A percentile compares a stretch with the other conserved stretches of the same genome.
Conservation (phyloP, 108 stramenopile species). For the Stephanodiscus triporus region DNA sequence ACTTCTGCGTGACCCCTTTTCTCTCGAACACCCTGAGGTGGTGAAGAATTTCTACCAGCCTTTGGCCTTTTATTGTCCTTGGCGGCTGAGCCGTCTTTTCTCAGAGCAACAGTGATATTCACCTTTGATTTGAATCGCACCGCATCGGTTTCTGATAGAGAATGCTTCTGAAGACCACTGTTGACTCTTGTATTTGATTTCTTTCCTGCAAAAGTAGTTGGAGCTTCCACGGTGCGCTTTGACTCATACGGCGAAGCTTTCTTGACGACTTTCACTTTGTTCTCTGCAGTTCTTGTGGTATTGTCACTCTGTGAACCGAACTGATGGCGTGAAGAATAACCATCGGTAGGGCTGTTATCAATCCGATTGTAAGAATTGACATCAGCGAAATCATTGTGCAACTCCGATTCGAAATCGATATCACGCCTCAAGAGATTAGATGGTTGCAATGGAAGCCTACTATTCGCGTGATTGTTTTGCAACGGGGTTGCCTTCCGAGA, state of each 20-base stretch:
- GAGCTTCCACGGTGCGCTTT: background rate
- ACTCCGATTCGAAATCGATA: slow-evolving; percentile 2
- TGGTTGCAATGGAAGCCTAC: slow-evolving; percentile 1
- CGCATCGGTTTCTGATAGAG: background rate
- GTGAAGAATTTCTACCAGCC: background rate
- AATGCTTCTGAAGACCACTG: background rate
- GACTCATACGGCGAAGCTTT: slow-evolving; percentile 1
- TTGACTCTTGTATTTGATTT: background rate
- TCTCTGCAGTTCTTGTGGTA: background rate
- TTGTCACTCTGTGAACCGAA: background rate
- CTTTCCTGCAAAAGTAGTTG: background rate
- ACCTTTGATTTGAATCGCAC: background rate
- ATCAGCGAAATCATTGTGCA: background rate
- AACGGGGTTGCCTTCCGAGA: slow-evolving; percentile 25
- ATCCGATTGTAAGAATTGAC: background rate
- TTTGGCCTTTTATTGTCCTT: background rate
- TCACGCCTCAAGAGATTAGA: background rate
- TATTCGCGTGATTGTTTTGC: slow-evolving; percentile 27
- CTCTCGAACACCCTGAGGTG: background rate
- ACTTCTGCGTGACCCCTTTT: slow-evolving; percentile 4
- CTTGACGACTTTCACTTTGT: slow-evolving; percentile 12
- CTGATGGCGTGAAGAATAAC: slow-evolving; percentile 6
- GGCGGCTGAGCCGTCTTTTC: background rate
- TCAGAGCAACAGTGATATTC: background rate
- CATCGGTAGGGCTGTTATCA: background rate